Evolutionary conservation across 164 flowering plant species (phyloP), one percentile per base, ranked within the genome.

Genomic region (Nelumbo lutea): DNA sequence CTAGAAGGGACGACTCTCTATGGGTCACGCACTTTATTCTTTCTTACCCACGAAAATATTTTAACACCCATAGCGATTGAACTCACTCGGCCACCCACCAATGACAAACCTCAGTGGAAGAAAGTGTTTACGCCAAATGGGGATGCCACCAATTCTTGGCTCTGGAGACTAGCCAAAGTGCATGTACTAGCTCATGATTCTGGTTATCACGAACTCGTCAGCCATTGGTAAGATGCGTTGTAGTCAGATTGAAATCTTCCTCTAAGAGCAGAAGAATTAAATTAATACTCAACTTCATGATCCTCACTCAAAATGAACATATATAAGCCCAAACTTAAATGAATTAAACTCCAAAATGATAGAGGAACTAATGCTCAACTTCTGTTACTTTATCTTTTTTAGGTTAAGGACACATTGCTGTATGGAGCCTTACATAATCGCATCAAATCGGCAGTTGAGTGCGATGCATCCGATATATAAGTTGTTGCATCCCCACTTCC

Each of bases 41-140:
- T 76, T 69, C 60, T 79, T 3, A 78, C 62, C 7, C 62, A 66
- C 9, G 55, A 42, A 0, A 69, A 64, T 61, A 76, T 82, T 6
- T 68, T 83, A 57, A 81, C 56, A 77, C 83, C 83, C 3, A 11
- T 83, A 2, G 84, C 83, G 42, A 81, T 81, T 65, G 86, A 83
- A 59, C 78, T 83, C 11, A 76, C 77, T 42, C 75, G 83, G n/a
- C 86, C 86, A 9, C 77, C 76, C 0, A n/a, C 58, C 0, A 76
- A 69, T 10, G 76, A 51, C 0, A 79, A 79, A 70, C 81, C 78
- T 0, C 81, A 71, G 48, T 81, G 81, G 80, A 72, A 74, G 62
- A 62, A 74, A 52, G 84, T 73, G 27, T 78, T 50, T 70, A 61
- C 65, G 0, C 81, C 84, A 27, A 38, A 14, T 10, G 14, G 15